phyloP scores from a whole-genome alignment of 1,284 basidiomycete species.

The Heterobasidion parviporum region DNA sequence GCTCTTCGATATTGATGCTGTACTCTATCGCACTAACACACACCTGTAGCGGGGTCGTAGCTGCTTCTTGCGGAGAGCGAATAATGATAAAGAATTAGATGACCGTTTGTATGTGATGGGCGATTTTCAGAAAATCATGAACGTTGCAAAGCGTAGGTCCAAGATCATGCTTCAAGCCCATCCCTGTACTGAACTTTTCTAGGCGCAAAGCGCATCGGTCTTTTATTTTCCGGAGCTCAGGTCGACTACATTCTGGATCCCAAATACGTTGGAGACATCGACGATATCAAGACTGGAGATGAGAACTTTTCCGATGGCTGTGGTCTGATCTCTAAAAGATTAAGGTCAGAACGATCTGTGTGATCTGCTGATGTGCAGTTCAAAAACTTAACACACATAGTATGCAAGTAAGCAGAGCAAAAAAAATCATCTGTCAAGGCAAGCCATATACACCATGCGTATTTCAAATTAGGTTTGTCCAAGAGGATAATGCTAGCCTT shows the following conservation, averaged over 20 bases:
- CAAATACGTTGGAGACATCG: constrained; percentile 40
- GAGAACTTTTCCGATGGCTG: constrained; percentile 62
- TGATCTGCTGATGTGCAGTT: constrained; percentile 18
- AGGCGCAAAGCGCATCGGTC: constrained; percentile 61
- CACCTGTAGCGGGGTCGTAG: constrained; percentile 42
- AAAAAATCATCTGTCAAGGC: constrained; percentile 45
- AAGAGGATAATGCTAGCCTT: background rate
- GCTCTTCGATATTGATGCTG: background rate
- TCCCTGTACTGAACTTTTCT: background rate
- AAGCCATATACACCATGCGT: constrained; percentile 50
- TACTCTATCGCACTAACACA: background rate
- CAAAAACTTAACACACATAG: constrained; percentile 15
- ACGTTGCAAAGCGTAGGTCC: constrained; percentile 48
- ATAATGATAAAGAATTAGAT: constrained; percentile 46
- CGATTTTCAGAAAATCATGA: constrained; percentile 51
- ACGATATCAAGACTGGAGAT: constrained; percentile 46
- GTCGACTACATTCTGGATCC: constrained; percentile 49
- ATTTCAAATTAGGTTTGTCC: constrained; percentile 48
- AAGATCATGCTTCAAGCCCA: background rate
- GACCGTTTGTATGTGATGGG: constrained; percentile 44
- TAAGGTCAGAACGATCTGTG: constrained; percentile 1
- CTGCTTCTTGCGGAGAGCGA: constrained; percentile 50
- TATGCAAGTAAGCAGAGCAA: constrained; percentile 39
- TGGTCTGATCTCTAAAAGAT: constrained; percentile 43
- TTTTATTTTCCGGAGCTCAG: constrained; percentile 55